Evolutionary conservation across 768 basidiomycete species (phyloP), one percentile per base, ranked within the genome.

Genomic region (Leucogyrophana mollusca): DNA sequence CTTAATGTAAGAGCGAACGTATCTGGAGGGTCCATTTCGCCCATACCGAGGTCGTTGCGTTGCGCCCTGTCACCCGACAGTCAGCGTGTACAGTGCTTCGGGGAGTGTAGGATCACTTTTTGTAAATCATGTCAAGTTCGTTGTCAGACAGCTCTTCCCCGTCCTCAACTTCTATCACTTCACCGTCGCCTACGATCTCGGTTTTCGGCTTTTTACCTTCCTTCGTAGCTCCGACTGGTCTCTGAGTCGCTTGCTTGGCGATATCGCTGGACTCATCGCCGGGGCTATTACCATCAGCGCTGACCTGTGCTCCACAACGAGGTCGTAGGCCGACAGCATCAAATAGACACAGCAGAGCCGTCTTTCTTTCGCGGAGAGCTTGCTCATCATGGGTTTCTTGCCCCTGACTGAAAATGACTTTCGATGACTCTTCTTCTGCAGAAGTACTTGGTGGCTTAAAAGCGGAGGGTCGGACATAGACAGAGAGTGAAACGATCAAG

Each of bases 81-180:
- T 50, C 25, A 53, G 46, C 51, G 14, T 20, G 22, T 32, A 22
- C 22, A 23, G 14, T 34, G 32, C 17, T 34, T 16, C 14, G n/a
- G 17, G 22, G n/a, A n/a, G 51, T 16, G 30, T 25, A 37, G 27
- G 27, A 32, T 27, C 50, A 94, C 93, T 79, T 90, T 60, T 82
- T 82, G 58, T 94, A 96, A 33, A 97, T 95, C 36, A 82, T 62
- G 55, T 87, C 80, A 44, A 96, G 68, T 53, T 94, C 86, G 56
- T 86, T 83, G 49, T 89, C 85, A 7, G 82, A 81, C 38, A 95
- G 68, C 48, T 90, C 87, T 59, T 93, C 90, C 2, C 76, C 82
- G 45, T 92, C 85, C 47, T 92, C 92, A 10, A 87, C 85, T 55
- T 90, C 90, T 5, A 87, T 82, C 54, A 87, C 89, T 61, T 90